Evolutionary conservation across 2,329 filamentous ascomycete species (phyloP), one percentile per base, ranked within the genome.

Genomic region (Diaporthe nobilis): DNA sequence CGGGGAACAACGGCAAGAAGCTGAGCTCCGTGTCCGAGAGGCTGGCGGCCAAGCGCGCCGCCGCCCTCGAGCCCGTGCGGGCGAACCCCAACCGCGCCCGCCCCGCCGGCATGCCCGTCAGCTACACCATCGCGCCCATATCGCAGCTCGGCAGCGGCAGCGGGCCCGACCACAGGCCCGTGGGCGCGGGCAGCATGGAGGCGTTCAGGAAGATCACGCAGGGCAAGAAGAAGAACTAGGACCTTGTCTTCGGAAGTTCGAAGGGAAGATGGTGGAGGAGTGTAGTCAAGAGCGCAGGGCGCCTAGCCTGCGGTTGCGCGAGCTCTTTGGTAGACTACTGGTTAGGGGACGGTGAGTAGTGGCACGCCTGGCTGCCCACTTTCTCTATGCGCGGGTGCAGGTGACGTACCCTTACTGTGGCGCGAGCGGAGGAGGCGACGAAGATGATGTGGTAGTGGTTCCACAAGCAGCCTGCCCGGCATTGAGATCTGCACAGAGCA

Each of bases 191-290:
- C 77, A 91, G 91, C 75, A 86, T 91, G 82, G 91, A 92, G 78
- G 91, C 91, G 1, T 93, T 93, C 85, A 87, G 90, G 77, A 91
- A 88, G 84, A 92, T 93, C 88, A 92, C 90, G 13, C 88, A 91
- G 80, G 92, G 91, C 84, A 87, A 87, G 77, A 92, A 92, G 85
- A 91, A 90, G 85, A 76, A 70, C 39, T 57, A 74, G n/a, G n/a
- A n/a, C 37, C 37, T 39, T 7, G 13, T 28, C 25, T 15, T 55
- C 49, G 49, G 4, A 31, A n/a, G 28, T 28, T 34, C 7, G 10
- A 47, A 17, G 22, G 22, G 61, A 10, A 22, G 9, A 34, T 10
- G 37, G 37, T 39, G 37, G 37, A 2, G 9, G 3, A 7, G n/a
- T 9, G 15, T 22, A 6, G n/a, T 22, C 17, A 7, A 4, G 20